Evolutionary conservation across 2,329 filamentous ascomycete species (phyloP), one percentile per base, ranked within the genome.

Genomic region (Penicillium decumbens): DNA sequence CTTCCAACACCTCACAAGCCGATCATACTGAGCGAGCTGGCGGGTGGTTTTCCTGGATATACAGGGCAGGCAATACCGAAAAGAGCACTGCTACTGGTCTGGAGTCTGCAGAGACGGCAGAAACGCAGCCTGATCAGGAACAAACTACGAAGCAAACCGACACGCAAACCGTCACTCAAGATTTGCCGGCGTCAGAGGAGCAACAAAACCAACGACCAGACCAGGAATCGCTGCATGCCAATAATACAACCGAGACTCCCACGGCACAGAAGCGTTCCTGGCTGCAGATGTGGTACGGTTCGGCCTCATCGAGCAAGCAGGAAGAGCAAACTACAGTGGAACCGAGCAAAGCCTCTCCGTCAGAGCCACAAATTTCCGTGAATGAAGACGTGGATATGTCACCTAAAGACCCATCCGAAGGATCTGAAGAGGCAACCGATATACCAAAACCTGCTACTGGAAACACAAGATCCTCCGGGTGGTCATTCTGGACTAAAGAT

Each of bases 281-380:
- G 73, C 62, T 74, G 49, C 72, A 74, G 50, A 72, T 75, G 66
- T 74, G 68, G 72, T 66, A 67, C 50, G 66, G 67, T 38, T 56
- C 60, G 10, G 55, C 56, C 23, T 53, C 62, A 23, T 44, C 59
- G 23, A 54, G 45, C 24, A 66, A 64, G 41, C 49, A 57, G 28
- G 50, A 53, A 45, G 58, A 69, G 45, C 57, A 64, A 32, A 37
- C 57, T 44, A 41, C 47, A 40, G 47, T 58, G 39, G 53, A 58
- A 18, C 38, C 53, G 12, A 41, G 47, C 18, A 49, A 48, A 9
- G 20, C 51, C 9, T 24, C 45, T 28, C 38, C 51, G 7, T 43
- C 52, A 40, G 43, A 52, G 32, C 20, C 58, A 6, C 37, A 58
- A 32, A 40, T 44, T 13, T 32, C 48, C 33, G 27, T 51, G 13